These are phyloP conservation scores for Lolium perenne DNA, from an alignment of 176 grass and related monocot species.

Conservation along the genomic window DNA sequence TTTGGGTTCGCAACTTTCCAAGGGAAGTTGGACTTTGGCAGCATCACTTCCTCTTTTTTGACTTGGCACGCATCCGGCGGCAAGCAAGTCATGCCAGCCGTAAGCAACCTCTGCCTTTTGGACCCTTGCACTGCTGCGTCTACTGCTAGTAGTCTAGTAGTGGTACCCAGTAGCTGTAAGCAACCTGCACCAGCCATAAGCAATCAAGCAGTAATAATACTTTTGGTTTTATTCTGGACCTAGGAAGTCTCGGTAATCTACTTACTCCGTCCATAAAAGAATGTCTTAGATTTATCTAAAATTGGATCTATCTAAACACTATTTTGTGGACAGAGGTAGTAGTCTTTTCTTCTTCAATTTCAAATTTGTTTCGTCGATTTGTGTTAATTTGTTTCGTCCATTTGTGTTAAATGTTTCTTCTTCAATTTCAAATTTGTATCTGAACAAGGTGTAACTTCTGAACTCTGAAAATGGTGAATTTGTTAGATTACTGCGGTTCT, in stretches of 20 bases:
- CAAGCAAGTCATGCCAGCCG: slow-evolving; percentile 43
- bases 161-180: not conserved
- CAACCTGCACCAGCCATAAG: not conserved
- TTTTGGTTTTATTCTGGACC: not conserved
- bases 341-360: no score
- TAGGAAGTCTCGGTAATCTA: not conserved
- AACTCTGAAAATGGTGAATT: not conserved
- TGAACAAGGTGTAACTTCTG: not conserved
- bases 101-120: slow-evolving; percentile 50
- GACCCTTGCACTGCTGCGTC: slow-evolving; percentile 37
- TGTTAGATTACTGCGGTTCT: slow-evolving; percentile 15
- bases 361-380: not conserved
- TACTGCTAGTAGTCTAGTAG: not conserved
- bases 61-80: slow-evolving; percentile 40
- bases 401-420: not conserved
- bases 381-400: not conserved
- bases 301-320: no score
- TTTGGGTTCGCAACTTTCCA: slow-evolving; percentile 40
- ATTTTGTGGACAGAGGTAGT: no score
- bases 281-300: no score
- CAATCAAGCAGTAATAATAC: not conserved
- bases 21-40: slow-evolving; percentile 56
- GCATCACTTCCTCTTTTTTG: slow-evolving; percentile 49
- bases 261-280: no score
- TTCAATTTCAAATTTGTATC: no score